Percentiles rank a stretch among this genome's conserved stretches.
phyloP scores from a whole-genome alignment of 257 asterid genomes.

The Gentiana straminea region DNA sequence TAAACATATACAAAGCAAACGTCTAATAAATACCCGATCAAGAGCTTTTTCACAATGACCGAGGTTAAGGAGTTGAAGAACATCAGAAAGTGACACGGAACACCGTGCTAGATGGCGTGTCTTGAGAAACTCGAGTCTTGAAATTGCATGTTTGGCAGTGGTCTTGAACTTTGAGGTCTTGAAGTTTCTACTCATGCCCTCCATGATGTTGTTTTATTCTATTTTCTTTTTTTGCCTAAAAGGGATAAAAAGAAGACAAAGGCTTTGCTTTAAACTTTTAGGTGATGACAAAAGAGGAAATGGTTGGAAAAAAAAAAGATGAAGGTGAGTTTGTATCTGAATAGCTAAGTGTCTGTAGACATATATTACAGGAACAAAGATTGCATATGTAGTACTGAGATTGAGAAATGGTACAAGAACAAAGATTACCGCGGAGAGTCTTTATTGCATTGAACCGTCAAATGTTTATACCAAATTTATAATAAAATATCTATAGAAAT shows the following conservation, averaged over 20 bases:
- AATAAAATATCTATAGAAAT: background rate
- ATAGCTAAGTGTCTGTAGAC: too few species aligned
- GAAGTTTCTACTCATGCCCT: constrained; percentile 48
- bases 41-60: constrained; percentile 66
- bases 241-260: background rate
- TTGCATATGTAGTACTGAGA: too few species aligned
- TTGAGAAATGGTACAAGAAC: background rate
- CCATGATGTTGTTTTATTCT: background rate
- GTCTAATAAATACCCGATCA: constrained; percentile 36
- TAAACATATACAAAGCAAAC: background rate
- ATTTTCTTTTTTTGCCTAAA: background rate
- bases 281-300: background rate
- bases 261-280: background rate
- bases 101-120: constrained; percentile 66
- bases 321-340: background rate
- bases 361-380: too few species aligned
- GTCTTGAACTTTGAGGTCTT: constrained; percentile 37
- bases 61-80: constrained; percentile 43
- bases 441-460: too few species aligned
- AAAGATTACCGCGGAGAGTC: too few species aligned
- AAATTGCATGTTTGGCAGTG: constrained; percentile 40
- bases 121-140: constrained; percentile 56
- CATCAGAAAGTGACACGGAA: constrained; percentile 59
- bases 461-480: too few species aligned
- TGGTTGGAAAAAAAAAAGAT: background rate